Evolutionary conservation across 352 stramenopile genomes (phyloP).

Genomic region (Phytophthora sp.): DNA sequence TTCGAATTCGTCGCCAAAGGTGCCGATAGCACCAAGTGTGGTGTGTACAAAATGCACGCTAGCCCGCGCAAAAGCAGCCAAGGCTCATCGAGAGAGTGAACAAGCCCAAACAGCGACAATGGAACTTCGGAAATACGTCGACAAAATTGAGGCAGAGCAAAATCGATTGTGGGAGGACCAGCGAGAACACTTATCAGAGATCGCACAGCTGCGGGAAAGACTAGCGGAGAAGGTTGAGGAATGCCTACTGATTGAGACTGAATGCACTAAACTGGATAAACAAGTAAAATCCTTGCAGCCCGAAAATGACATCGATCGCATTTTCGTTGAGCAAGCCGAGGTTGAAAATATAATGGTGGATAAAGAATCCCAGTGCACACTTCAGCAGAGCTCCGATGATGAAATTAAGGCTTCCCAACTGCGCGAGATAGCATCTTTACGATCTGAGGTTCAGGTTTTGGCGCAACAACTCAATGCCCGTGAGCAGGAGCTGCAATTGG

Average conservation of each 20-base stretch:
- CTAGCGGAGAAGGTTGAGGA: constrained; percentile 26
- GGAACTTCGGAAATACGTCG: constrained; percentile 36
- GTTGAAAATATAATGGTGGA: constrained; percentile 3
- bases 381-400: constrained; percentile 14
- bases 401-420: constrained; percentile 1
- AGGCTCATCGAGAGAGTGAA: constrained; percentile 20
- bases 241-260: constrained; percentile 6
- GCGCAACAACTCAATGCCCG: constrained; percentile 1
- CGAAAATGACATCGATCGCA: constrained; percentile 3
- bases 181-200: constrained; percentile 18
- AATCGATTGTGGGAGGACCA: constrained; percentile 42
- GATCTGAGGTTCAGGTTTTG: constrained; percentile 2
- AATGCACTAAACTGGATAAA: constrained; percentile 22
- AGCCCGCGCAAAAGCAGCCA: constrained; percentile 17
- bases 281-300: constrained; percentile 7
- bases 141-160: constrained; percentile 34
- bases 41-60: constrained; percentile 31
- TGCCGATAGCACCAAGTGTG: background rate
- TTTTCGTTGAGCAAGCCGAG: background rate
- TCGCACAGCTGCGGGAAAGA: constrained; percentile 19
- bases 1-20: background rate
- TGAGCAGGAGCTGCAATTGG: constrained; percentile 9
- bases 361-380: constrained; percentile 13
- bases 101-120: constrained; percentile 8
- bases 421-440: constrained; percentile 5